Base-by-base conservation (phyloP, 2,329 filamentous ascomycete species). In the Phyllosticta paracitricarpa region DNA sequence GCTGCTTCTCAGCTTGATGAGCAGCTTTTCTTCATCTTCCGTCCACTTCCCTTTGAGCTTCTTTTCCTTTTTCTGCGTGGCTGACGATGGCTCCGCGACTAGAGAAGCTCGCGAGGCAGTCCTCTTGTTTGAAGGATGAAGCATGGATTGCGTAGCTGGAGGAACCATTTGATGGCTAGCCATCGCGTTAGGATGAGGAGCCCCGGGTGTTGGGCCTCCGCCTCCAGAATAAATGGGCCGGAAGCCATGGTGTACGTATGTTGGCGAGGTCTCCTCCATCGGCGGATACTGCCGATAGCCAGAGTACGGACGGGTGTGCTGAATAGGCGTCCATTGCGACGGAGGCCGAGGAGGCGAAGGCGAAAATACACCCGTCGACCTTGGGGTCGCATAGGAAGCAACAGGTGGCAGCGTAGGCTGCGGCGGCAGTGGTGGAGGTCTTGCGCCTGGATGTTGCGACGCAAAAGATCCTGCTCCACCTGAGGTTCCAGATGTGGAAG, bases 11-110 rank as follows among this genome's bases (percentile, higher is more conserved):
- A 97, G 83, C 73, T 95, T 89, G 68, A 97, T 96, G 68, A 96
- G 96, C 56, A 94, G 79, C n/a, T 89, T 85, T 74, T 97, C 91
- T 74, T 97, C 93, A 64, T 97, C 91, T 0, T 88, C 81, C 4
- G 90, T 95, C 94, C 94, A 97, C 76, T 97, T 97, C 71, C 90
- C 96, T 75, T 97, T 60, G n/a, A 60, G 53, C 54, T 61, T 61
- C 59, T 61, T 61, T 53, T 61, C 59, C 64, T 74, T 74, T 63
- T 75, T 74, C 14, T n/a, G 71, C 71, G 7, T 71, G 71, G 40
- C 68, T 33, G 25, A 35, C 24, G 40, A 53, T 14, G 51, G 24
- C 17, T 53, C 51, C 2, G 19, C 51, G 10, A 25, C 51, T 4
- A 53, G 51, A 22, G 72, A 71, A 12, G 72, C 73, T 58, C 73